Percentiles rank a stretch among this genome's conserved stretches.
Conservation (phyloP, 108 stramenopile species). For the Pseudonitzschia multistriata region DNA sequence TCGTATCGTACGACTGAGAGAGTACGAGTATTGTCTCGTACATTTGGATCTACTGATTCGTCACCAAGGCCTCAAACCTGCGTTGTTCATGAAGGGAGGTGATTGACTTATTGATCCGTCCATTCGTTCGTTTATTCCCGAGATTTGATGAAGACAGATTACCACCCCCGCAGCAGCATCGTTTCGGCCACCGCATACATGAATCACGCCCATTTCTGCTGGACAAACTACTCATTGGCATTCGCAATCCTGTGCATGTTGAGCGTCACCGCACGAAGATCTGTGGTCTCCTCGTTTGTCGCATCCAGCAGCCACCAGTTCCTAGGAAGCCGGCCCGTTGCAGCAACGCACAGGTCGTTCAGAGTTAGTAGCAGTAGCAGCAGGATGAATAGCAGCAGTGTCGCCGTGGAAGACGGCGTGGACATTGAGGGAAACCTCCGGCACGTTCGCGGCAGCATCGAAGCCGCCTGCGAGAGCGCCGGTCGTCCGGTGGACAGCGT, state of each 20-base stretch:
- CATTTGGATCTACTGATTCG: too few species aligned
- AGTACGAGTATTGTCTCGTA: too few species aligned
- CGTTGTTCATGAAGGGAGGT: too few species aligned
- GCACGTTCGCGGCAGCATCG: conserved; percentile 29
- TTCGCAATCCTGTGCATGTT: conserved; percentile 9
- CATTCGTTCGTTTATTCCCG: too few species aligned
- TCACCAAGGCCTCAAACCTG: too few species aligned
- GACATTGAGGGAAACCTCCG: conserved; percentile 30
- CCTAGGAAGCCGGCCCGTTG: neutral
- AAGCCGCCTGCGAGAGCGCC: conserved; percentile 20
- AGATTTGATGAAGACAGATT: too few species aligned
- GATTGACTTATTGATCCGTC: too few species aligned
- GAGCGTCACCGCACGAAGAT: conserved; percentile 5
- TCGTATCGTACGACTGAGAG: too few species aligned
- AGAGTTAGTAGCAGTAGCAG: neutral
- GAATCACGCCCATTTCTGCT: neutral
- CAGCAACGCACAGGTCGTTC: neutral
- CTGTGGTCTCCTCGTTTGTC: conserved; percentile 8
- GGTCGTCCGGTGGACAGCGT: conserved; percentile 31
- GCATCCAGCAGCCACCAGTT: neutral
- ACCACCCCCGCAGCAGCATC: neutral
- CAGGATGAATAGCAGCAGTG: too few species aligned
- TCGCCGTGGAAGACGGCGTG: conserved; percentile 1
- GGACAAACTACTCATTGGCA: conserved; percentile 2
- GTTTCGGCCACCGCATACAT: neutral